Evolutionary conservation across 108 stramenopile species (phyloP).

Genomic region (Skeletonema potamos): DNA sequence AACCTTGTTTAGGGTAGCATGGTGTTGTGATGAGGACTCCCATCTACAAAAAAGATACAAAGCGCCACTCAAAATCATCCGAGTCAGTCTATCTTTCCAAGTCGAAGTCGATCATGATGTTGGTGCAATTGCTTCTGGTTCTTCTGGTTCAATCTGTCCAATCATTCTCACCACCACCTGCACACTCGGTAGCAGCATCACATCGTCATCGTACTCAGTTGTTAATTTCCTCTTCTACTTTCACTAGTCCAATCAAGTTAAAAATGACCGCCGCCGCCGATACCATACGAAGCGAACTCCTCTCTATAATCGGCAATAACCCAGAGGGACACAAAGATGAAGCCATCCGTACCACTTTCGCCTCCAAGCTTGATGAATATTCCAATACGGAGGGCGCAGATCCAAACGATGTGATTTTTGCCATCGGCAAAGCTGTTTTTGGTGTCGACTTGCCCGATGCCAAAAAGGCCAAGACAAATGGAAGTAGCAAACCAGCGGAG

Average conservation of each 20-base stretch:
- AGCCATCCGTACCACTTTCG: conserved; percentile 16
- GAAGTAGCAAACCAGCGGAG: conserved; percentile 16
- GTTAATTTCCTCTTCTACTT: neutral
- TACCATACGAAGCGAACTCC: conserved; percentile 24
- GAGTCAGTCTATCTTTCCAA: no score
- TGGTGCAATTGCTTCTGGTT: neutral
- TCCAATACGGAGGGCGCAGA: conserved; percentile 28
- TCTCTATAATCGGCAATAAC: conserved; percentile 37
- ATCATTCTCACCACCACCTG: neutral
- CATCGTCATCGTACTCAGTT: neutral
- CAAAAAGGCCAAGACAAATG: conserved; percentile 42
- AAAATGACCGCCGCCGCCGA: conserved; percentile 3
- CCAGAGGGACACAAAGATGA: conserved; percentile 39
- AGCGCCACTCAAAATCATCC: no score
- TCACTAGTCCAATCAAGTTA: neutral
- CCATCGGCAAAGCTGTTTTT: conserved; percentile 45
- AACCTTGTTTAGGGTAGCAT: no score
- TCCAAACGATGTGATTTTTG: conserved; percentile 43
- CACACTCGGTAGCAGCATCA: neutral
- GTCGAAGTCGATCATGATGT: no score
- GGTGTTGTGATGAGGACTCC: no score
- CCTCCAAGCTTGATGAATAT: conserved; percentile 42
- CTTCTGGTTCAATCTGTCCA: neutral
- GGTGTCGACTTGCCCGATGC: conserved; percentile 29
- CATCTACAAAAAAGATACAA: no score